Percentiles rank a stretch among this genome's conserved stretches.
Conservation (phyloP, 768 basidiomycete genomes). For the Boletellus ananas region DNA sequence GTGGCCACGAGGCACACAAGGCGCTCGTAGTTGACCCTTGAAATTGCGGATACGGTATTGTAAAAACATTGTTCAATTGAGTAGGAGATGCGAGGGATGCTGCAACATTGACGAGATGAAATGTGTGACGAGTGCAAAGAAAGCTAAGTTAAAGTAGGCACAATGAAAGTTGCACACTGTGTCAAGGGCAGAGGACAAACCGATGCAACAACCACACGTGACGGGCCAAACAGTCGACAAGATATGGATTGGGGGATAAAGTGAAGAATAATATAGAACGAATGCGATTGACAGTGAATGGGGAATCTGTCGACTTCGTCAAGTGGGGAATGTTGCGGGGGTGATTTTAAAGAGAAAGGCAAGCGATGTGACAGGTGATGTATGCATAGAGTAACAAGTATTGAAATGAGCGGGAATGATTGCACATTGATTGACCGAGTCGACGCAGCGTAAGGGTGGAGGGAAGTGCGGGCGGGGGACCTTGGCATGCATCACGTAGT, state of each 20-base stretch:
- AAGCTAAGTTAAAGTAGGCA: slow-evolving; percentile 33
- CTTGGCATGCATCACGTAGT: slow-evolving; percentile 16
- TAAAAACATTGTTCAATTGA: slow-evolving; percentile 39
- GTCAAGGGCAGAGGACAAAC: slow-evolving; percentile 24
- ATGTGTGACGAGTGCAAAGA: slow-evolving; percentile 28
- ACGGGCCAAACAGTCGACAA: slow-evolving; percentile 36
- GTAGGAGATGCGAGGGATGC: slow-evolving; percentile 38
- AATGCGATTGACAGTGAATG: slow-evolving; percentile 46
- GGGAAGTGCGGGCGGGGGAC: slow-evolving; percentile 7
- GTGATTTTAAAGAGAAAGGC: slow-evolving; percentile 37
- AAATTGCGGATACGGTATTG: slow-evolving; percentile 31
- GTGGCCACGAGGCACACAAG: slow-evolving; percentile 3
- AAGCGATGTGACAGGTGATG: slow-evolving; percentile 48
- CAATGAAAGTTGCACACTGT: slow-evolving; percentile 27
- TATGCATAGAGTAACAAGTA: slow-evolving; percentile 54
- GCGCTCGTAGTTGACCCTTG: slow-evolving; percentile 29
- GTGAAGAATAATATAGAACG: slow-evolving; percentile 81
- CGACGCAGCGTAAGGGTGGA: slow-evolving; percentile 15
- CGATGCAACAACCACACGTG: slow-evolving; percentile 32
- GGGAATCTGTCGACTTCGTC: slow-evolving; percentile 54
- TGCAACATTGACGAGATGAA: slow-evolving; percentile 43
- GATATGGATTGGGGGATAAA: slow-evolving; percentile 48
- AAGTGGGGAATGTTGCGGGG: slow-evolving; percentile 44
- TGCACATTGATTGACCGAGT: slow-evolving; percentile 29
- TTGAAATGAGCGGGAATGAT: slow-evolving; percentile 40